phyloP scores from a whole-genome alignment of 805 yeast genomes.

The Starmerella khaoyaiensis region DNA sequence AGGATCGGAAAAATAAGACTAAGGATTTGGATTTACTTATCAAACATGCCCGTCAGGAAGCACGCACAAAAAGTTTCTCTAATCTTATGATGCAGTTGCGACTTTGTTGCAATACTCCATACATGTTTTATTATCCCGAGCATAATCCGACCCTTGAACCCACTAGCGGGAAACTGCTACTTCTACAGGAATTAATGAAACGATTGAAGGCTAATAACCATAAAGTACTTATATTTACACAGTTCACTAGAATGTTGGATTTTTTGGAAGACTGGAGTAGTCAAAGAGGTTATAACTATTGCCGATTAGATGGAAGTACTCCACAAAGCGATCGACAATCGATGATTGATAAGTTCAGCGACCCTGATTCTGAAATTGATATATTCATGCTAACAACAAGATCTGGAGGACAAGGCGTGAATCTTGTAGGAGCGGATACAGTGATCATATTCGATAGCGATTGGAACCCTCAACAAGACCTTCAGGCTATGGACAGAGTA shows the following conservation, averaged over 20 bases:
- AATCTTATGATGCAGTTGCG: conserved; percentile 76
- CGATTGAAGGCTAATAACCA: conserved; percentile 40
- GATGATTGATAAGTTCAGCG: conserved; percentile 43
- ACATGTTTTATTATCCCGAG: conserved; percentile 71
- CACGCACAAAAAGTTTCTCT: conserved; percentile 42
- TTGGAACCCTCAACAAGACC: conserved; percentile 95
- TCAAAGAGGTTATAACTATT: conserved; percentile 33
- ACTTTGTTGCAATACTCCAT: conserved; percentile 75
- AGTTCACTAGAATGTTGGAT: conserved; percentile 75
- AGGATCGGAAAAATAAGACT: not conserved
- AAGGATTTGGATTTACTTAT: conserved; percentile 26
- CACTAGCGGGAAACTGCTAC: conserved; percentile 60
- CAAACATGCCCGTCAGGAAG: conserved; percentile 28
- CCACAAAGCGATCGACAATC: conserved; percentile 51
- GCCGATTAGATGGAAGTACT: conserved; percentile 69
- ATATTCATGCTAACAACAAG: conserved; percentile 76
- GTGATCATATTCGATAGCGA: conserved; percentile 85
- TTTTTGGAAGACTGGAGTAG: conserved; percentile 63
- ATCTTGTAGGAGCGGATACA: conserved; percentile 74
- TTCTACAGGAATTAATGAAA: conserved; percentile 50
- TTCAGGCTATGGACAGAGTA: conserved; percentile 92
- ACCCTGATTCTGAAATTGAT: conserved; percentile 26
- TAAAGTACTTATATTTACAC: conserved; percentile 72
- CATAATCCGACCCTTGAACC: conserved; percentile 29
- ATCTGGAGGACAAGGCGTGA: conserved; percentile 91